Conservation (phyloP, 495 filamentous ascomycete species). For the Neurospora tetraspora region DNA sequence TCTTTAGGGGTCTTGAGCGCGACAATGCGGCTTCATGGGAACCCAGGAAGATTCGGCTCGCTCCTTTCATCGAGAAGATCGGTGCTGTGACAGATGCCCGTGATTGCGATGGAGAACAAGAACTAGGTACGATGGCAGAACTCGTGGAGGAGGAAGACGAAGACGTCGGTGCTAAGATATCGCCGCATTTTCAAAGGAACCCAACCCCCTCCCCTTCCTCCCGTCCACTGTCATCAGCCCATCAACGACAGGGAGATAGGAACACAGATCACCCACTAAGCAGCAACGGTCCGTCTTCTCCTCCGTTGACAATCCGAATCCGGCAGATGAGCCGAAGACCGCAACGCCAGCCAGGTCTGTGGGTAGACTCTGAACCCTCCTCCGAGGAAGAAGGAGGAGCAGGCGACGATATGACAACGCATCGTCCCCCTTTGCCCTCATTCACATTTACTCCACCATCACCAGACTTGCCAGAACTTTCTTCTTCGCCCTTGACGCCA, state of each 20-base stretch:
- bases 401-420: not conserved
- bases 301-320: not conserved
- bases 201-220: not conserved
- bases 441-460: not conserved
- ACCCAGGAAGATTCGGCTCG: constrained; percentile 8
- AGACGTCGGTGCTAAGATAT: not conserved
- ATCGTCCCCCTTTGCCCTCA: not conserved
- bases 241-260: not conserved
- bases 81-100: not conserved
- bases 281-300: not conserved
- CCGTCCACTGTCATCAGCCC: not conserved
- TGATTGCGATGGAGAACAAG: not conserved
- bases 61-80: not conserved
- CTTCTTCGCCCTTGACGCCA: not conserved
- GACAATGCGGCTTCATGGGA: constrained; percentile 8
- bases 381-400: not conserved
- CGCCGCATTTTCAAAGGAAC: not conserved
- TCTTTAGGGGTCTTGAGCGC: constrained; percentile 34
- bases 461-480: not conserved
- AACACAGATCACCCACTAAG: not conserved
- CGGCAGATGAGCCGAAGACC: not conserved
- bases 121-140: not conserved
- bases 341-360: not conserved
- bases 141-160: not conserved
- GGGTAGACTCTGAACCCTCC: not conserved